Evolutionary conservation across 2,329 filamentous ascomycete genomes (phyloP).

Genomic region (Pezicula carpinea): DNA sequence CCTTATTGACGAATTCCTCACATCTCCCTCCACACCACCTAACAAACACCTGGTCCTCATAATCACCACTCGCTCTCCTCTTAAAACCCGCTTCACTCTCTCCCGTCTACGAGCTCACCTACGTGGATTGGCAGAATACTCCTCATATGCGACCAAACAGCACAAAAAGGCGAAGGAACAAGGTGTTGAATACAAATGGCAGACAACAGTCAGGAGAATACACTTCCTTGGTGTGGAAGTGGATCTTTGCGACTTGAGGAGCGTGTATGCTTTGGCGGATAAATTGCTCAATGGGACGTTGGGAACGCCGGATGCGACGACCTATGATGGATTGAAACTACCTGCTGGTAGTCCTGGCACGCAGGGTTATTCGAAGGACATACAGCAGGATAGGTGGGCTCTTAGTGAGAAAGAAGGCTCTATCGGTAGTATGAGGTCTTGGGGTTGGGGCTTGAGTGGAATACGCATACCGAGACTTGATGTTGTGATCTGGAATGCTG

Average conservation of each 20-base stretch:
- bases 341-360: constrained; percentile 28
- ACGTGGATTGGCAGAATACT: constrained; percentile 35
- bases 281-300: constrained; percentile 27
- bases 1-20: constrained; percentile 85
- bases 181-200: constrained; percentile 42
- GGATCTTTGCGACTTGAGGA: constrained; percentile 55
- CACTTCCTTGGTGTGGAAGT: constrained; percentile 55
- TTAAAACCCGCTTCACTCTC: constrained; percentile 72
- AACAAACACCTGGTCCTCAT: constrained; percentile 71
- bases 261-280: constrained; percentile 34
- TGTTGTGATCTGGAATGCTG: constrained; percentile 78
- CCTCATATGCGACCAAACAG: constrained; percentile 45
- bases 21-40: constrained; percentile 58
- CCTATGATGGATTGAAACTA: constrained; percentile 24
- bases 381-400: constrained; percentile 26
- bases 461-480: constrained; percentile 68
- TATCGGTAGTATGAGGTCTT: constrained; percentile 41
- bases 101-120: constrained; percentile 59
- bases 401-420: constrained; percentile 46
- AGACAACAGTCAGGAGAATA: constrained; percentile 43
- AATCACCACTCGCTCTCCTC: constrained; percentile 71
- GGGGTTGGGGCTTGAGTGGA: constrained; percentile 30
- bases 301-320: constrained; percentile 28
- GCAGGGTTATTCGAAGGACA: constrained; percentile 18
- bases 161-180: constrained; percentile 47